Conservation (phyloP, 108 stramenopile genomes). For the Nitzschia sp. region DNA sequence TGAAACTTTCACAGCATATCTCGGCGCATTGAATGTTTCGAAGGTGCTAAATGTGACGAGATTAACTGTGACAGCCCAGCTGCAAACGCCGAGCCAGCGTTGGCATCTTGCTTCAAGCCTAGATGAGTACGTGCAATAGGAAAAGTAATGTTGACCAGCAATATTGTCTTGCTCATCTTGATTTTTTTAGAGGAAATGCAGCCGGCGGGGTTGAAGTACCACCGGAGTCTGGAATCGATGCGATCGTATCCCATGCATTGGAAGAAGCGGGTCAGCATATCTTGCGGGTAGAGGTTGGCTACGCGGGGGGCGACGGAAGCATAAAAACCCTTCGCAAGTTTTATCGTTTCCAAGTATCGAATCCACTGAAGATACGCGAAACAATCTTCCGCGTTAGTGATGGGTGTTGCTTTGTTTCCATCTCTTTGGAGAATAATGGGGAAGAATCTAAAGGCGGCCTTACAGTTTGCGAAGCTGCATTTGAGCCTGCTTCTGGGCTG, state of each 20-base stretch:
- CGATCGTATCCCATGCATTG: conserved; percentile 73
- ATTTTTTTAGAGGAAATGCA: conserved; percentile 36
- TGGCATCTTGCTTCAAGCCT: conserved; percentile 57
- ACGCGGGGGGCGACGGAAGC: conserved; percentile 48
- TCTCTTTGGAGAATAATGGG: conserved; percentile 63
- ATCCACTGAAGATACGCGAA: conserved; percentile 58
- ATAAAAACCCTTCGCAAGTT: conserved; percentile 78
- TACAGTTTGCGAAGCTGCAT: conserved; percentile 53
- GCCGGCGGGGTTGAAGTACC: conserved; percentile 47
- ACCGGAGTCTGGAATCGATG: conserved; percentile 64
- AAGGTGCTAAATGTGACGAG: conserved; percentile 47
- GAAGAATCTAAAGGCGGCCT: conserved; percentile 41
- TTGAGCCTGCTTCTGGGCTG: conserved; percentile 60
- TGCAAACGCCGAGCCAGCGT: conserved; percentile 83
- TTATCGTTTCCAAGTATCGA: conserved; percentile 83
- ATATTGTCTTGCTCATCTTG: too few species aligned
- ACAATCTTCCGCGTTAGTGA: conserved; percentile 57
- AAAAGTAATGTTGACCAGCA: background rate
- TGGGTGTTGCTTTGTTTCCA: conserved; percentile 56
- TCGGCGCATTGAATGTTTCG: conserved; percentile 72
- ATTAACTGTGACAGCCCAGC: conserved; percentile 67
- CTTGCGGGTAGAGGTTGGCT: conserved; percentile 81
- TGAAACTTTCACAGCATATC: conserved; percentile 84
- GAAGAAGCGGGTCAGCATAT: conserved; percentile 87
- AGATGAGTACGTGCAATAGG: conserved; percentile 31